A percentile compares a stretch with the other conserved stretches of the same genome.
Conservation (phyloP, 768 basidiomycete genomes). For the Austroboletus eburneus region DNA sequence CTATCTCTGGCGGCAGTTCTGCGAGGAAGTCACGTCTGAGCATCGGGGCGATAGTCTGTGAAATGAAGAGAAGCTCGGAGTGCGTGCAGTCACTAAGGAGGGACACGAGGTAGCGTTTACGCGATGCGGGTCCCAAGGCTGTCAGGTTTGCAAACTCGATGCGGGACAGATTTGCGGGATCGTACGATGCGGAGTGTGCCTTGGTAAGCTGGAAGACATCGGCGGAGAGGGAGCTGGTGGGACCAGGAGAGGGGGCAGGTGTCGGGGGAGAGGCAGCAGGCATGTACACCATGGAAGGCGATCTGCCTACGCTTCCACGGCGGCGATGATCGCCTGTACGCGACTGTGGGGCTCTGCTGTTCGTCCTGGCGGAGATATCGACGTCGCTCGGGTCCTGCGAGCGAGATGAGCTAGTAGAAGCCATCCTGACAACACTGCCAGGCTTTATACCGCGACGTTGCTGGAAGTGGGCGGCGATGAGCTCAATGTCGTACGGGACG, state of each 20-base stretch:
- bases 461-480: not conserved
- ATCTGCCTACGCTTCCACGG: slow-evolving; percentile 12
- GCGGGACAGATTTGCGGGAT: slow-evolving; percentile 26
- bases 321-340: slow-evolving; percentile 13
- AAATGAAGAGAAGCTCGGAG: slow-evolving; percentile 62
- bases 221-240: slow-evolving; percentile 48
- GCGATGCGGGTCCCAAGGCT: slow-evolving; percentile 36
- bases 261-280: slow-evolving; percentile 57
- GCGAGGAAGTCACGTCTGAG: slow-evolving; percentile 58
- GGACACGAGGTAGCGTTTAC: slow-evolving; percentile 49
- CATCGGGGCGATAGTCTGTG: slow-evolving; percentile 57
- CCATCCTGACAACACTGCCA: slow-evolving; percentile 2
- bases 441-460: not conserved
- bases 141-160: slow-evolving; percentile 31
- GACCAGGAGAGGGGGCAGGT: slow-evolving; percentile 54
- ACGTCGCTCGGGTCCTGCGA: slow-evolving; percentile 8
- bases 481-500: not conserved
- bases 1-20: slow-evolving; percentile 66
- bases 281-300: slow-evolving; percentile 41
- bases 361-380: slow-evolving; percentile 7
- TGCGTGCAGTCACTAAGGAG: slow-evolving; percentile 53
- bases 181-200: slow-evolving; percentile 9
- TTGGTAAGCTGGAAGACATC: slow-evolving; percentile 19
- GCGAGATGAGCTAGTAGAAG: slow-evolving; percentile 6
- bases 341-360: slow-evolving; percentile 9